Evolutionary conservation across 495 filamentous ascomycete species (phyloP), one percentile per base, ranked within the genome.

Genomic region (Penicillium coffeae): DNA sequence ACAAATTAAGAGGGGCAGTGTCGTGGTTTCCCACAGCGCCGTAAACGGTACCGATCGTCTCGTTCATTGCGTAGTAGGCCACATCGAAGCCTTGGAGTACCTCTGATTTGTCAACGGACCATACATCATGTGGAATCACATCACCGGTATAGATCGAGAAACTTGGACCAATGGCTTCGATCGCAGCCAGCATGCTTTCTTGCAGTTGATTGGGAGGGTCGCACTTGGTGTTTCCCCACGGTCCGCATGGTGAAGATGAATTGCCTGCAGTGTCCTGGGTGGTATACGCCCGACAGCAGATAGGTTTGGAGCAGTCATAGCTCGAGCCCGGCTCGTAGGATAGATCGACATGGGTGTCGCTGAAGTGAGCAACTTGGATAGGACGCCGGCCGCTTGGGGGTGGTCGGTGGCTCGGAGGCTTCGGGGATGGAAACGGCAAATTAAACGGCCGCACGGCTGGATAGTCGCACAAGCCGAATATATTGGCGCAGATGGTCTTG

Each of bases 11-110:
- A 0, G 80, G 80, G 16, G 67, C 69, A 1, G 70, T 58, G 37
- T 83, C 80, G 46, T 83, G 80, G 50, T 83, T 82, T 1, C 79
- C 78, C 2, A 78, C 57, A 3, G 74, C 75, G 19, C 72, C 60
- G 47, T 74, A 81, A 9, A 81, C 71, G 18, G 59, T 58, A 19
- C 65, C 56, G 14, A 79, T 57, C 2, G 59, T 54, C 8, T 42
- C 50, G 27, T 59, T 53, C 19, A 68, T 60, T 21, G 46, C 33
- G 3, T 58, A 39, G 50, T 79, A 81, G 2, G 75, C 70, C 18
- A 67, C 61, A 21, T 68, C 66, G 30, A 80, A 64, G 36, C 67
- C 65, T 39, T 59, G 38, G 10, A 71, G 60, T 37, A 71, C 75
- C 39, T 75, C 68, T 3, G 55, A 42, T 43, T 73, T 51, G 30